Conservation (phyloP, 495 filamentous ascomycete species). For the Trypethelium eluteriae region DNA sequence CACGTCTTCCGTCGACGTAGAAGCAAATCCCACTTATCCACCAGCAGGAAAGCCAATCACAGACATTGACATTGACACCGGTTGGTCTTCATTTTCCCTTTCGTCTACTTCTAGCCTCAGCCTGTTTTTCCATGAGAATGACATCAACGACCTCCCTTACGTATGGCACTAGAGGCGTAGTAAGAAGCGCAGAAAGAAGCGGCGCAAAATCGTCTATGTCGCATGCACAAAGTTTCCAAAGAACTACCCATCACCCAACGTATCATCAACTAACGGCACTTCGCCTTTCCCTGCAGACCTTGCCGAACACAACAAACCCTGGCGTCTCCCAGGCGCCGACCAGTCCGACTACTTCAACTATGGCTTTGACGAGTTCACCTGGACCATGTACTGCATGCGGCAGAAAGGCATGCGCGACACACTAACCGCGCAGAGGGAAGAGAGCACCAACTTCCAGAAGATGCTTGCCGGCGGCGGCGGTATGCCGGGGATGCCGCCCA, state of each 20-base stretch:
- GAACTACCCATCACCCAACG: not conserved
- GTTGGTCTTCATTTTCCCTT: not conserved
- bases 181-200: not conserved
- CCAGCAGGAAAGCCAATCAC: slow-evolving; percentile 41
- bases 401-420: slow-evolving; percentile 70
- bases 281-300: slow-evolving; percentile 47
- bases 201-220: not conserved
- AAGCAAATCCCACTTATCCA: slow-evolving; percentile 58
- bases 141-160: too few species aligned
- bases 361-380: slow-evolving; percentile 98
- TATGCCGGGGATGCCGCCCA: slow-evolving; percentile 58
- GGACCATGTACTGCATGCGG: slow-evolving; percentile 88
- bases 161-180: too few species aligned
- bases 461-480: slow-evolving; percentile 63
- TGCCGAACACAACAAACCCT: slow-evolving; percentile 79
- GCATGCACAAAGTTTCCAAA: not conserved
- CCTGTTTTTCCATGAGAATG: not conserved
- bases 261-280: slow-evolving; percentile 9
- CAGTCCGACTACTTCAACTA: slow-evolving; percentile 98
- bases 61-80: slow-evolving; percentile 59
- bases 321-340: slow-evolving; percentile 92
- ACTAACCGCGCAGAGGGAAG: slow-evolving; percentile 68
- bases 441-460: slow-evolving; percentile 81
- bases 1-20: slow-evolving; percentile 74
- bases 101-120: not conserved